phyloP scores from a whole-genome alignment of 2,329 filamentous ascomycete species.

The Paecilomyces niveus region DNA sequence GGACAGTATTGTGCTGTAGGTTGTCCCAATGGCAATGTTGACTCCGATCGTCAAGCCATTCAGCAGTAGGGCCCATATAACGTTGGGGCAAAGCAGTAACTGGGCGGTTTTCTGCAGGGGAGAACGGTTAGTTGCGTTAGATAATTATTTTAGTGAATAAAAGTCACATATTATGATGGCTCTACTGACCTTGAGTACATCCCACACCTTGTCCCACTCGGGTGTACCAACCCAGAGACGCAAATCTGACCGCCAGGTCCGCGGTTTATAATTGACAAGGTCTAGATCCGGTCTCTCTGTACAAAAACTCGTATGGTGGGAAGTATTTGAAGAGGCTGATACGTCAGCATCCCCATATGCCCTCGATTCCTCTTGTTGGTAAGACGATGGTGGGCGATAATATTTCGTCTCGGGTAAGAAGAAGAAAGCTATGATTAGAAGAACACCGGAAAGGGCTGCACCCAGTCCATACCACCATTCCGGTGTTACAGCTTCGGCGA shows the following conservation, averaged over 20 bases:
- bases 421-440: constrained; percentile 30
- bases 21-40: constrained; percentile 39
- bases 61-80: constrained; percentile 35
- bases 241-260: too few species aligned
- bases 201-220: too few species aligned
- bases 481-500: constrained; percentile 35
- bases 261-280: constrained; percentile 26
- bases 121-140: too few species aligned
- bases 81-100: constrained; percentile 34
- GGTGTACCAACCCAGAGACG: too few species aligned
- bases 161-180: too few species aligned
- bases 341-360: too few species aligned
- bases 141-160: too few species aligned
- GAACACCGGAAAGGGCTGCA: constrained; percentile 24
- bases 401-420: constrained; percentile 41
- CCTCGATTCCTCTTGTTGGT: too few species aligned
- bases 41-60: constrained; percentile 35
- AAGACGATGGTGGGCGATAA: constrained; percentile 28
- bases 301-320: too few species aligned
- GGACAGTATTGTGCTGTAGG: constrained; percentile 31
- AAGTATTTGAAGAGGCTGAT: too few species aligned
- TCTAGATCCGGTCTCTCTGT: constrained; percentile 39
- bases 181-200: too few species aligned
- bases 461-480: constrained; percentile 40
- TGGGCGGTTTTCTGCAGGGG: constrained; percentile 22